phyloP scores from a whole-genome alignment of 495 filamentous ascomycete genomes.

The Penicillium canariense region DNA sequence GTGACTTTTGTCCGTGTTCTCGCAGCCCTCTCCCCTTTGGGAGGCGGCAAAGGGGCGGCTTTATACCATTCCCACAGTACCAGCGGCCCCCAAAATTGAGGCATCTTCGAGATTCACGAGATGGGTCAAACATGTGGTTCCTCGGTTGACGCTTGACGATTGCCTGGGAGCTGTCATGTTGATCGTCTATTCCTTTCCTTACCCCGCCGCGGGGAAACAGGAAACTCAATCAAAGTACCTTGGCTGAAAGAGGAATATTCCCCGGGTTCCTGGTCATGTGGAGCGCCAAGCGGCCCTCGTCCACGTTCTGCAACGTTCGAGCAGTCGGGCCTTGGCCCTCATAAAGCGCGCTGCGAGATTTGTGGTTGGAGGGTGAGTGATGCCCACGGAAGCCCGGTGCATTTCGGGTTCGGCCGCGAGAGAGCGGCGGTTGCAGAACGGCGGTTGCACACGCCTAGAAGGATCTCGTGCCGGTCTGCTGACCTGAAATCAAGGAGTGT shows the following conservation, averaged over 20 bases:
- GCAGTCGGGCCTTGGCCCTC: background rate
- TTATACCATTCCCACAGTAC: slow-evolving; percentile 1
- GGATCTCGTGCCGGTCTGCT: background rate
- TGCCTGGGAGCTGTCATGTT: background rate
- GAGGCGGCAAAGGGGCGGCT: background rate
- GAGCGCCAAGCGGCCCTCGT: background rate
- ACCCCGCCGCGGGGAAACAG: background rate
- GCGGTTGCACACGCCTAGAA: background rate
- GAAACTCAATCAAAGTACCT: background rate
- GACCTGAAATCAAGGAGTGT: slow-evolving; percentile 6
- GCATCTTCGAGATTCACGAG: background rate
- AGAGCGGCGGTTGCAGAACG: background rate
- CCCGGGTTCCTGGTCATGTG: slow-evolving; percentile 5
- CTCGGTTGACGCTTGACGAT: slow-evolving; percentile 5
- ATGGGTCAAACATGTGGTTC: slow-evolving; percentile 8
- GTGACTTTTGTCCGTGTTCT: background rate
- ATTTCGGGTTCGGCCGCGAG: background rate
- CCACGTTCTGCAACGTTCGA: background rate
- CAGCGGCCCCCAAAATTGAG: background rate
- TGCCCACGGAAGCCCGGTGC: background rate
- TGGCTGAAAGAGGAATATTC: slow-evolving; percentile 3
- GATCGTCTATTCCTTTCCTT: background rate
- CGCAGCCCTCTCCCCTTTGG: background rate
- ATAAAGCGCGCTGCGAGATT: background rate
- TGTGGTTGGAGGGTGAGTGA: background rate